These are phyloP conservation scores for Phaseolus lunatus DNA, from an alignment of 306 rosid genomes.

Conservation along the genomic window DNA sequence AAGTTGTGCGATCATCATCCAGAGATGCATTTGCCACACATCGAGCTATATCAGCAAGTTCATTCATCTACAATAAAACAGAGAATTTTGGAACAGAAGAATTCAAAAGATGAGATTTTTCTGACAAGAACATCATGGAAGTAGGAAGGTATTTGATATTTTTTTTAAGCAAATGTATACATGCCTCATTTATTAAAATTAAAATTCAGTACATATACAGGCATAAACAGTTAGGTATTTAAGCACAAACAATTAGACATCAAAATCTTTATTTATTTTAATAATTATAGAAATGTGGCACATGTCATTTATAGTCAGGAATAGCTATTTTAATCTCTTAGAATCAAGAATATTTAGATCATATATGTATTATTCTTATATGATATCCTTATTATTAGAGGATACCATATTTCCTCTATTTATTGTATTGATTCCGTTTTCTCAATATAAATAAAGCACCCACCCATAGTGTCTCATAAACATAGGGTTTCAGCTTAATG, in stretches of 20 bases:
- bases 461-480: too few species aligned
- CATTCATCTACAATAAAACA: slow-evolving; percentile 75
- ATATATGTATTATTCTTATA: too few species aligned
- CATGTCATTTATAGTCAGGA: too few species aligned
- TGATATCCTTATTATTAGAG: too few species aligned
- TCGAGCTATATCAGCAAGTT: slow-evolving; percentile 94
- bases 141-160: not conserved
- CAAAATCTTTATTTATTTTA: not conserved
- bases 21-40: slow-evolving; percentile 82
- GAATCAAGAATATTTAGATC: too few species aligned
- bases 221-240: not conserved
- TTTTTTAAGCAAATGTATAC: not conserved
- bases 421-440: too few species aligned
- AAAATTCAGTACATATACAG: not conserved
- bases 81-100: not conserved
- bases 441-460: too few species aligned
- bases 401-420: too few species aligned
- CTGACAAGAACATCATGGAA: not conserved
- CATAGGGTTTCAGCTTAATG: too few species aligned
- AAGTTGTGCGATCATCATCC: slow-evolving; percentile 78
- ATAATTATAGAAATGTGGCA: too few species aligned
- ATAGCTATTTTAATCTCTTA: too few species aligned
- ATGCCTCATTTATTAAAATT: slow-evolving; percentile 6
- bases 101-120: not conserved
- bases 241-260: not conserved